These are phyloP conservation scores for Saccharomycopsis fibuligera DNA, from an alignment of 805 yeast genomes.

Conservation along the genomic window DNA sequence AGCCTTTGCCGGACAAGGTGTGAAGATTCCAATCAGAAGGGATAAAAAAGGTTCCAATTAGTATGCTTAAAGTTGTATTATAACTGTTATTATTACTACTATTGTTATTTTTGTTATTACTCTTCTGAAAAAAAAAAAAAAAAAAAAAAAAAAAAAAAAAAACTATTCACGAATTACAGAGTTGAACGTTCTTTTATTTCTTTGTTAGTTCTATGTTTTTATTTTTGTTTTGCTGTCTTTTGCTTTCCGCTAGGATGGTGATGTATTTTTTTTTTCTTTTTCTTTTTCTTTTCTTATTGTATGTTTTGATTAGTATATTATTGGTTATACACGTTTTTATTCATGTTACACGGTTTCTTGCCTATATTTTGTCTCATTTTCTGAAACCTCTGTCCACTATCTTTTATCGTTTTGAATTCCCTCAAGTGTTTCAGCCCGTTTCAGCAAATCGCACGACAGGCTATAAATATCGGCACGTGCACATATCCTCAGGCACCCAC, in stretches of 20 bases:
- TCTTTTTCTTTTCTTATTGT: not conserved
- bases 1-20: conserved; percentile 38
- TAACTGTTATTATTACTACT: too few species aligned
- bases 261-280: not conserved
- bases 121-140: too few species aligned
- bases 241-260: not conserved
- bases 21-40: conserved; percentile 36
- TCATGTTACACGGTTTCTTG: not conserved
- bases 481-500: too few species aligned
- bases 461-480: not conserved
- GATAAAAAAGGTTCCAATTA: conserved; percentile 23
- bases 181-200: too few species aligned
- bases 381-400: too few species aligned
- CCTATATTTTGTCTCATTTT: not conserved
- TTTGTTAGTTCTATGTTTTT: not conserved
- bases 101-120: not conserved
- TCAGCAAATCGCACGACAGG: not conserved
- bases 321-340: too few species aligned
- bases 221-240: not conserved
- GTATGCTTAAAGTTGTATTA: not conserved
- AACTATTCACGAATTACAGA: too few species aligned
- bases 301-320: too few species aligned
- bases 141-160: too few species aligned
- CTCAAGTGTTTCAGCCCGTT: not conserved
- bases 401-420: too few species aligned